Percentiles rank a stretch among this genome's conserved stretches.
Evolutionary conservation across 108 stramenopile genomes (phyloP).

Genomic region (Thalassiosira profunda): DNA sequence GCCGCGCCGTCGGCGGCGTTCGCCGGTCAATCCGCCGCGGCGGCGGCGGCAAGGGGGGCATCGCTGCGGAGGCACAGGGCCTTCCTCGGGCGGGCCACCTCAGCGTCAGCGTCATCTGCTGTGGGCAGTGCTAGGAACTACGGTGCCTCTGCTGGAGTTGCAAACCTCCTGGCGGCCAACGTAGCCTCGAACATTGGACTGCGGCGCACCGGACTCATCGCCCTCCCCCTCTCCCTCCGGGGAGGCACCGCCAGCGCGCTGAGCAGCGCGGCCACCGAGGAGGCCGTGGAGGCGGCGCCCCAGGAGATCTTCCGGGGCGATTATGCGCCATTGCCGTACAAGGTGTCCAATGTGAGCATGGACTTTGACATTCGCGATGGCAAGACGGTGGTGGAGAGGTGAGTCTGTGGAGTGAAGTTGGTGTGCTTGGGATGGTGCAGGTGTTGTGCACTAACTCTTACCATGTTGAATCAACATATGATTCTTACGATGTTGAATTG

Average conservation of each 20-base stretch:
- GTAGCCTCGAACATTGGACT: no score
- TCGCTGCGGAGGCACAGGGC: neutral
- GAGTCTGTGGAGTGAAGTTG: conserved; percentile 4
- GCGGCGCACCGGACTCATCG: no score
- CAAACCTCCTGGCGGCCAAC: no score
- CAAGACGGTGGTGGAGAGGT: conserved; percentile 59
- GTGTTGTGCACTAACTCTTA: no score
- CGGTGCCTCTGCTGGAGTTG: no score
- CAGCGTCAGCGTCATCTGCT: no score
- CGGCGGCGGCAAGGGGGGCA: neutral
- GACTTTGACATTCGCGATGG: conserved; percentile 80
- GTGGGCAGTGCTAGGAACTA: no score
- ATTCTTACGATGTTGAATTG: no score
- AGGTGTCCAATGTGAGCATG: conserved; percentile 65
- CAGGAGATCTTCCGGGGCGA: conserved; percentile 71
- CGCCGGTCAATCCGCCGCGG: neutral
- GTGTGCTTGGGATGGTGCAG: no score
- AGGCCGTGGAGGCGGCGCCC: conserved; percentile 23
- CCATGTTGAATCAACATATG: no score
- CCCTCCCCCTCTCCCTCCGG: neutral
- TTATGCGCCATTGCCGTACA: conserved; percentile 66
- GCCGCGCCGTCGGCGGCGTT: neutral
- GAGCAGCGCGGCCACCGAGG: conserved; percentile 18
- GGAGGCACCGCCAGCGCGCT: conserved; percentile 5
- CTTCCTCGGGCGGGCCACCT: neutral